phyloP scores from a whole-genome alignment of 1,284 basidiomycete species.

The Ustilago esculenta region DNA sequence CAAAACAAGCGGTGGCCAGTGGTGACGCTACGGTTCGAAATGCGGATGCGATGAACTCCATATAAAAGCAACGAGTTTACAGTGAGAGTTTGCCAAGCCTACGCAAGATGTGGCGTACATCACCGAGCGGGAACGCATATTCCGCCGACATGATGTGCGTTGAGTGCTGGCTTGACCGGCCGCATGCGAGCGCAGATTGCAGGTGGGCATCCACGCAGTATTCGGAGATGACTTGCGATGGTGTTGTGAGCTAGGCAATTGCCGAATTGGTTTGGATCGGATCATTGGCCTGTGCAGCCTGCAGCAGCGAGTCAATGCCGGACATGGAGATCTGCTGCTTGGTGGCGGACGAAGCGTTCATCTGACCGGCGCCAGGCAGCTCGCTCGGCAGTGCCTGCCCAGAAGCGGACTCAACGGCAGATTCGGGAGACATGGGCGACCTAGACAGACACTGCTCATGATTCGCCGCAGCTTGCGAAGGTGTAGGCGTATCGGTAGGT shows the following conservation, averaged over 20 bases:
- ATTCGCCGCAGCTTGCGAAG: conserved; percentile 30
- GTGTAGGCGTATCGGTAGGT: conserved; percentile 36
- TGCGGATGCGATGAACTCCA: too few relatives aligned
- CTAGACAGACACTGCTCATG: conserved; percentile 21
- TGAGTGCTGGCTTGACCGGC: background rate
- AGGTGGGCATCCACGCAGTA: too few relatives aligned
- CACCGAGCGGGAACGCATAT: too few relatives aligned
- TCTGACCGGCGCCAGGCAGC: conserved; percentile 36
- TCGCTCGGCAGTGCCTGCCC: conserved; percentile 34
- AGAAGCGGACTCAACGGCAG: conserved; percentile 26
- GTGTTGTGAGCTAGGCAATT: conserved; percentile 18
- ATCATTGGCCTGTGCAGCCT: conserved; percentile 23
- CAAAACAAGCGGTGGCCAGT: too few relatives aligned
- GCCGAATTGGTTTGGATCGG: conserved; percentile 33
- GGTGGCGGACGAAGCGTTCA: conserved; percentile 36
- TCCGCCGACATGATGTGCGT: too few relatives aligned
- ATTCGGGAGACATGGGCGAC: conserved; percentile 23
- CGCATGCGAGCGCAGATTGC: conserved; percentile 11
- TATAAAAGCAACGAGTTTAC: too few relatives aligned
- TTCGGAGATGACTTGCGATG: too few relatives aligned
- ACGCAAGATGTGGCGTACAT: too few relatives aligned
- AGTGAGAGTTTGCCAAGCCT: too few relatives aligned
- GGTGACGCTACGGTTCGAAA: too few relatives aligned
- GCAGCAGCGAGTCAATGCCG: conserved; percentile 37
- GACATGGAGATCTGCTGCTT: conserved; percentile 42